Conservation (phyloP, 352 stramenopile genomes). For the Phytophthora europaea region DNA sequence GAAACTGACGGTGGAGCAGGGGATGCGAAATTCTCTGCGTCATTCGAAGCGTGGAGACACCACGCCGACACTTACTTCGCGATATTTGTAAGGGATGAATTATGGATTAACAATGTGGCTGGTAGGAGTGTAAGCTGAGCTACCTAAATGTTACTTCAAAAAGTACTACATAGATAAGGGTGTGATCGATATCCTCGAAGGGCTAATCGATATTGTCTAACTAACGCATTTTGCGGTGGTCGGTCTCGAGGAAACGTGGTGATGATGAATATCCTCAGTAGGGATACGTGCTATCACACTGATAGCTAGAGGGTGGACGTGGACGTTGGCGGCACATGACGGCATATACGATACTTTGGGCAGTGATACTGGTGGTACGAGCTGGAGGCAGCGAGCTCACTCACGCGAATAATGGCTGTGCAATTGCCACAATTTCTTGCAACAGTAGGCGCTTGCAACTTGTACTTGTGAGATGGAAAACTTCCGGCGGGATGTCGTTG, state of each 20-base stretch:
- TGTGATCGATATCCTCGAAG: neutral
- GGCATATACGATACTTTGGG: neutral
- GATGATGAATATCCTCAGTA: neutral
- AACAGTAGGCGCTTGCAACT: conserved; percentile 14
- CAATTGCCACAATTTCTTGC: conserved; percentile 4
- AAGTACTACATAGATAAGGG: neutral
- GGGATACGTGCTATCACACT: neutral
- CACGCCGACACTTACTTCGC: no score
- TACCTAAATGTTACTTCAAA: neutral
- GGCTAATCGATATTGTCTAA: neutral
- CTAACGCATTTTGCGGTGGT: neutral
- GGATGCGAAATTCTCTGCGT: no score
- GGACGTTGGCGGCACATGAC: neutral
- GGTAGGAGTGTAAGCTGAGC: no score
- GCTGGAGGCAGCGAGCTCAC: neutral
- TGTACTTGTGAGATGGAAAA: conserved; percentile 3
- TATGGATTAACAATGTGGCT: neutral
- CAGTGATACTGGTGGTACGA: neutral
- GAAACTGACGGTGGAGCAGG: no score
- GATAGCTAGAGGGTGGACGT: neutral
- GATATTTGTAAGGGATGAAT: no score
- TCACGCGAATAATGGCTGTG: conserved; percentile 4
- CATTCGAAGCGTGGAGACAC: no score
- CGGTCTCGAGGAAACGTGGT: neutral
- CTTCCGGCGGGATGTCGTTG: neutral